Evolutionary conservation across 106 monocot genomes (phyloP).

Genomic region (Cymbidium sinense): DNA sequence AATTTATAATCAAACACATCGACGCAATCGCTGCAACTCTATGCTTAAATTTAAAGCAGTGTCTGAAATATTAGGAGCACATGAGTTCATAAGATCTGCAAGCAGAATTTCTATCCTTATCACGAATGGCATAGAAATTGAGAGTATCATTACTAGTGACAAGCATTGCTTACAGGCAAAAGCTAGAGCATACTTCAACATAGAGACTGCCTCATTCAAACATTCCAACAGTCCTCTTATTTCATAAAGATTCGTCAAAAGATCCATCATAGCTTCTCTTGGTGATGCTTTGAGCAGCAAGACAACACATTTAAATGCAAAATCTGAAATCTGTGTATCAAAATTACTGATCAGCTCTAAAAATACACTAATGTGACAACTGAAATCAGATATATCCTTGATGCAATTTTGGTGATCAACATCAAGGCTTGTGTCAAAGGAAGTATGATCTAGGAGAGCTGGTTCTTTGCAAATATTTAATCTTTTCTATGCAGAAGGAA

Average conservation of each 20-base stretch:
- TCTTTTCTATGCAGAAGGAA: slow-evolving; percentile 64
- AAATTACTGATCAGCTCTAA: slow-evolving; percentile 52
- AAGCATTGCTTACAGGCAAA: slow-evolving; percentile 72
- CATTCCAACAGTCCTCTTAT: slow-evolving; percentile 41
- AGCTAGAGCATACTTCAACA: slow-evolving; percentile 47
- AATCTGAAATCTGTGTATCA: slow-evolving; percentile 45
- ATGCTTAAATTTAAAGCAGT: slow-evolving; percentile 47
- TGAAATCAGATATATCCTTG: too few species aligned
- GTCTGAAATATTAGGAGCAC: slow-evolving; percentile 28
- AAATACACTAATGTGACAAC: slow-evolving; percentile 57
- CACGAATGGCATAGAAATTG: slow-evolving; percentile 56
- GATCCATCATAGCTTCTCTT: slow-evolving; percentile 73
- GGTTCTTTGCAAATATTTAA: slow-evolving; percentile 54
- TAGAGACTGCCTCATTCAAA: slow-evolving; percentile 18
- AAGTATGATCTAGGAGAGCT: too few species aligned
- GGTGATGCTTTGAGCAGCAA: slow-evolving; percentile 69
- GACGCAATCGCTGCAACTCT: slow-evolving; percentile 82
- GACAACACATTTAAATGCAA: slow-evolving; percentile 83
- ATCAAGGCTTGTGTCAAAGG: too few species aligned
- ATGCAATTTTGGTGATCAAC: too few species aligned
- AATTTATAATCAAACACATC: slow-evolving; percentile 37
- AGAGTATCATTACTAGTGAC: slow-evolving; percentile 76
- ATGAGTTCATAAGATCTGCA: slow-evolving; percentile 49
- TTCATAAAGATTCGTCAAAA: slow-evolving; percentile 70
- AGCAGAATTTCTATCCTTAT: slow-evolving; percentile 46